Evolutionary conservation across 257 asterid species (phyloP).

Genomic region (Forsythia suspensa): DNA sequence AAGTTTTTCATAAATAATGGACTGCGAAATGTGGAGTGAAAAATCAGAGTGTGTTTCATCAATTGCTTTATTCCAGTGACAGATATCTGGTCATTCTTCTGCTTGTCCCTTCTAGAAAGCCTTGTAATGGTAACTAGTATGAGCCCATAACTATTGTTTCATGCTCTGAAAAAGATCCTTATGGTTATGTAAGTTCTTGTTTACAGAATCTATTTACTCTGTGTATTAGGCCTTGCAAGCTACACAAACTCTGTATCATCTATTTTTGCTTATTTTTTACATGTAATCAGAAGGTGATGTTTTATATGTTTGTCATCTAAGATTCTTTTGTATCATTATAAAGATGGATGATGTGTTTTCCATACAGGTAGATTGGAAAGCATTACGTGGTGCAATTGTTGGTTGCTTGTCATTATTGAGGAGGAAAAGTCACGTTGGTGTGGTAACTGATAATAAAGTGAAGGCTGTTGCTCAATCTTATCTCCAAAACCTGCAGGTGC

Average conservation of each 20-base stretch:
- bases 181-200: slow-evolving; percentile 10
- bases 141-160: slow-evolving; percentile 5
- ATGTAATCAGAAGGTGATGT: neutral
- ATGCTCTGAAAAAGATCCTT: slow-evolving; percentile 1
- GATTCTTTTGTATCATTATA: slow-evolving; percentile 18
- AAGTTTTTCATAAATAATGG: neutral
- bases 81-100: neutral
- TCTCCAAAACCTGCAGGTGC: slow-evolving; percentile 69
- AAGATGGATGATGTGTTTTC: slow-evolving; percentile 34
- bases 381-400: slow-evolving; percentile 87
- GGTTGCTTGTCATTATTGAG: slow-evolving; percentile 89
- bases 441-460: slow-evolving; percentile 56
- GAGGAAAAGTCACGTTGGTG: slow-evolving; percentile 68
- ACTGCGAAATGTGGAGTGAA: neutral
- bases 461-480: slow-evolving; percentile 65
- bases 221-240: neutral
- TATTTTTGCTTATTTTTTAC: neutral
- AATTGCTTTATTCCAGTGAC: neutral
- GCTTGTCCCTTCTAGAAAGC: neutral
- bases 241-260: neutral
- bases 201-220: slow-evolving; percentile 4
- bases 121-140: neutral
- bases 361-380: slow-evolving; percentile 96
- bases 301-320: slow-evolving; percentile 7
- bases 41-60: neutral